Conservation (phyloP, 192 early-diverging fungal genomes). For the Linnemannia exigua region DNA sequence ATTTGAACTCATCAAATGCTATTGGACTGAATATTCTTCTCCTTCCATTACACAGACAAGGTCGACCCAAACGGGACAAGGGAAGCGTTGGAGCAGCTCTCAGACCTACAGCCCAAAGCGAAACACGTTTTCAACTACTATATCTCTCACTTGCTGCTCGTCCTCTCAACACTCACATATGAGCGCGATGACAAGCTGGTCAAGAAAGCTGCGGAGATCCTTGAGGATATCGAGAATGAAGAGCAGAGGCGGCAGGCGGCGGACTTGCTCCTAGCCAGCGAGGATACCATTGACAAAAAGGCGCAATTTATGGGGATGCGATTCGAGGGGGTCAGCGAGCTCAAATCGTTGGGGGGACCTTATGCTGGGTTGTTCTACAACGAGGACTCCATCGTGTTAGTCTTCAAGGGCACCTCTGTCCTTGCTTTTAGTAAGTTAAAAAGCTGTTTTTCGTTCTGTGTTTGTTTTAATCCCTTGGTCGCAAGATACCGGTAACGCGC, state of each 20-base stretch:
- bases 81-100: constrained; percentile 30
- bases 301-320: constrained; percentile 37
- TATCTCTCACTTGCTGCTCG: constrained; percentile 58
- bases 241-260: constrained; percentile 29
- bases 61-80: constrained; percentile 38
- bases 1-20: background rate
- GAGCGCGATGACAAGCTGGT: constrained; percentile 63
- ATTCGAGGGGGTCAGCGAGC: constrained; percentile 61
- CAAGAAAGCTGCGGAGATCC: constrained; percentile 43
- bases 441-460: background rate
- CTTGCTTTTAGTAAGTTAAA: constrained; percentile 57
- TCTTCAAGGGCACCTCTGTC: constrained; percentile 66
- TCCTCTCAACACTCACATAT: constrained; percentile 62
- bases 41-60: constrained; percentile 10
- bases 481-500: background rate
- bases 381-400: constrained; percentile 60
- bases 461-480: background rate
- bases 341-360: constrained; percentile 63
- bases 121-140: constrained; percentile 51
- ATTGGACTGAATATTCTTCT: background rate
- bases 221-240: constrained; percentile 19
- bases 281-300: constrained; percentile 45
- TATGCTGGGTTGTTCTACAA: constrained; percentile 65
- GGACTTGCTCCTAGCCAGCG: constrained; percentile 43
- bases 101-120: constrained; percentile 7